These are phyloP conservation scores for Thraustotheca clavata DNA, from an alignment of 352 stramenopile species.

Conservation along the genomic window DNA sequence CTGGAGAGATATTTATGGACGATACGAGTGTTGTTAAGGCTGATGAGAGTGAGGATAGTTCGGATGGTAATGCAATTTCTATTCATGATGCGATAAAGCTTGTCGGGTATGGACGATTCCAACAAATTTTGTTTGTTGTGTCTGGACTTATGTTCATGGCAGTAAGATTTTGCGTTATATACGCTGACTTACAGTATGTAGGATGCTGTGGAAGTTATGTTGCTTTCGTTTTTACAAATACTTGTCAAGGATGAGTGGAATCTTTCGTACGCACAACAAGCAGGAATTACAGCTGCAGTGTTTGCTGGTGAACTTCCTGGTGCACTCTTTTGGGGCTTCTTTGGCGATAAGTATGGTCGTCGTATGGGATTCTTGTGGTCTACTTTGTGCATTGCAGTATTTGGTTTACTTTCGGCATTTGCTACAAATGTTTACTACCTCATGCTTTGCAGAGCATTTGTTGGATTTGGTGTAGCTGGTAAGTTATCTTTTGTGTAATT, in stretches of 20 bases:
- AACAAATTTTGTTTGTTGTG: constrained; percentile 7
- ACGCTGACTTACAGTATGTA: neutral
- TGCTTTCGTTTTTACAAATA: constrained; percentile 14
- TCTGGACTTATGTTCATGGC: constrained; percentile 22
- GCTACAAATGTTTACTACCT: constrained; percentile 13
- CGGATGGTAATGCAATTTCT: neutral
- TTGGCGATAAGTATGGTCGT: constrained; percentile 18
- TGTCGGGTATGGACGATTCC: constrained; percentile 12
- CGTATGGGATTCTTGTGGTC: constrained; percentile 15
- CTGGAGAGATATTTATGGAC: too few relatives aligned
- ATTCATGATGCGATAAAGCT: constrained; percentile 5
- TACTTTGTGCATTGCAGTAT: constrained; percentile 19
- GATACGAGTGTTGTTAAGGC: too few relatives aligned
- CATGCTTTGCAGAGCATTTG: constrained; percentile 11
- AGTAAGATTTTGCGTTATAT: neutral
- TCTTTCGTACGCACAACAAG: constrained; percentile 14
- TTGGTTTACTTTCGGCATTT: constrained; percentile 12
- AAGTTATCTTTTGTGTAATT: neutral
- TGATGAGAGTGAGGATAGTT: too few relatives aligned
- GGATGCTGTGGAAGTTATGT: constrained; percentile 20
- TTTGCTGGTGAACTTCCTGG: constrained; percentile 18
- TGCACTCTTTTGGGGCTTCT: constrained; percentile 21
- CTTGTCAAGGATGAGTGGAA: constrained; percentile 19
- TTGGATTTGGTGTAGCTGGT: constrained; percentile 17
- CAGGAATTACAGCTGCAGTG: constrained; percentile 16